Base-by-base conservation (phyloP, 441 rosid genomes). In the Theobroma grandiflorum region DNA sequence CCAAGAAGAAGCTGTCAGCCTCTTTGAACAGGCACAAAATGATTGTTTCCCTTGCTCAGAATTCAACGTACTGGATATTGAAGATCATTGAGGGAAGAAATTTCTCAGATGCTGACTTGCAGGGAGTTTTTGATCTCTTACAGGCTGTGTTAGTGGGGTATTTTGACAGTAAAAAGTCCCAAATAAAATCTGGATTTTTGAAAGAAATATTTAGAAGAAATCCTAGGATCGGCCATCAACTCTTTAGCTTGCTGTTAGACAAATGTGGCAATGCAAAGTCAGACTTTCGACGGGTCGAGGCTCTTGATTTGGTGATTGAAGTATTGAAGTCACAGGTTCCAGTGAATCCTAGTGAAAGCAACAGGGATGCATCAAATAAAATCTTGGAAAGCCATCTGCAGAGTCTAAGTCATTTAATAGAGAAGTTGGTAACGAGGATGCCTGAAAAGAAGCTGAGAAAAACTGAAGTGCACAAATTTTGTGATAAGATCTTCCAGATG, bases 1-100 rank as follows among this genome's bases (percentile, higher is more conserved):
- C 97, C 69, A 89, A 90, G 91, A 91, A 89, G 86, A 91, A 94
- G 89, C 94, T 87, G 64, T 90, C 93, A 49, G 90, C 98, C 74
- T 85, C 92, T 1, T 83, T 83, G 91, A 93, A 87, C 85, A 88
- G 98, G 47, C 87, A 92, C 85, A 94, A 89, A 86, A 90, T 95
- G 91, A 80, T 92, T 33, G 81, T 85, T 65, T 88, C 91, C 73
- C 91, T 97, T 8, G 94, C 93, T 14, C 93, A 92, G 84, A 89
- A 90, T 82, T 97, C 99, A 72, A 87, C 95, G 15, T 88, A 86
- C 82, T 95, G 97, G 99, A 81, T 91, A 80, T 85, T 95, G 78
- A 95, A 90, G 86, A 89, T 97, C 72, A 86, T 94, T 52, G 97
- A 95, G 84, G 88, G 92, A 5, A 88, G 84, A 78, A 88, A 88